A percentile compares a stretch with the other conserved stretches of the same genome.
These are phyloP conservation scores for Cercospora sp. DNA, from an alignment of 2,329 filamentous ascomycete genomes.

Conservation along the genomic window DNA sequence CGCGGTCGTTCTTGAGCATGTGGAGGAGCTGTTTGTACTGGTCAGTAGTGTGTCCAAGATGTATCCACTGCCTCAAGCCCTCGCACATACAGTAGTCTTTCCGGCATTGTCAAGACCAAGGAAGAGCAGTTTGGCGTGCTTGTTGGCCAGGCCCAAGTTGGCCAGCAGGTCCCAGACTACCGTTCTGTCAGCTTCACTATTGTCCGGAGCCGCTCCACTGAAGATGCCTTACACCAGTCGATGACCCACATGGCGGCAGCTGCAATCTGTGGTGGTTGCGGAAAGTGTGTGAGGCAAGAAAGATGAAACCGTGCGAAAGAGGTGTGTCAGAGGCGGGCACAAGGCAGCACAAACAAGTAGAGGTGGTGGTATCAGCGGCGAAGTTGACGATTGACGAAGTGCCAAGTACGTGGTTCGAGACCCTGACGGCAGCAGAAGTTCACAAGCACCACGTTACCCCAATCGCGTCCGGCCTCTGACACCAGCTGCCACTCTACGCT, in stretches of 20 bases:
- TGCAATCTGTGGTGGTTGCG: background rate
- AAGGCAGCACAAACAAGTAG: background rate
- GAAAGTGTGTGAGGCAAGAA: background rate
- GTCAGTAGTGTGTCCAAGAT: background rate
- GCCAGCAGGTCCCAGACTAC: slow-evolving; percentile 87
- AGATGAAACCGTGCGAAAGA: background rate
- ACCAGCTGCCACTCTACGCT: background rate
- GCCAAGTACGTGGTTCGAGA: slow-evolving; percentile 5
- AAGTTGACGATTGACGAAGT: background rate
- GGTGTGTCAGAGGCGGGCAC: background rate
- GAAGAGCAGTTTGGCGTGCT: slow-evolving; percentile 93
- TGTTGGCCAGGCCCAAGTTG: slow-evolving; percentile 85
- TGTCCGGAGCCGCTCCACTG: background rate
- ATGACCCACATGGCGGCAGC: slow-evolving; percentile 75
- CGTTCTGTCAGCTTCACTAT: slow-evolving; percentile 20
- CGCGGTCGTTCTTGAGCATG: slow-evolving; percentile 97
- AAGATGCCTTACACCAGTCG: slow-evolving; percentile 76
- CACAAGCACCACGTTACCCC: slow-evolving; percentile 4
- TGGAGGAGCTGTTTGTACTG: slow-evolving; percentile 62
- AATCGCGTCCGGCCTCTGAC: background rate
- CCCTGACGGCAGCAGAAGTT: slow-evolving; percentile 2
- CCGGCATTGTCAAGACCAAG: slow-evolving; percentile 91
- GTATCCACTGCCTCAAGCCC: background rate
- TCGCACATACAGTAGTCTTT: slow-evolving; percentile 68
- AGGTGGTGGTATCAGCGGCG: background rate